Base-by-base conservation (phyloP, 2,329 filamentous ascomycete genomes). In the Lithohypha guttulata region DNA sequence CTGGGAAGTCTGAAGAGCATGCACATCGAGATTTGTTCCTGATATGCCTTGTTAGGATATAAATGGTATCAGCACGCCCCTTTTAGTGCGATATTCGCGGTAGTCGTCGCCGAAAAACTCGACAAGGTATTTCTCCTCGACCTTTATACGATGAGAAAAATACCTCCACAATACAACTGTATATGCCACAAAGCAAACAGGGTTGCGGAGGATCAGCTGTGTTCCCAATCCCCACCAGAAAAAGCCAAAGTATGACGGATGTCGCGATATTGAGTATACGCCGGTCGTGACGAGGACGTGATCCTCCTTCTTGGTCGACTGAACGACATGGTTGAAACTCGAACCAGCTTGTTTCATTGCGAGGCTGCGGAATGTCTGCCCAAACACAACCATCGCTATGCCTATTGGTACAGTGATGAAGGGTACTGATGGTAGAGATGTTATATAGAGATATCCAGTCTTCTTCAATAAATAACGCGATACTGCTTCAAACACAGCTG, bases 201-300 rank as follows among this genome's bases (percentile, higher is more conserved):
- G 62, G 61, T 98, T 98, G 13, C 89, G 89, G 47, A 95, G 69
- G 39, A 93, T 76, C 29, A 96, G 56, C 67, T 98, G 91, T 9
- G 87, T 94, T 4, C 91, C 91, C n/a, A 96, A 55, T 0, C 84
- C 85, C 89, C 89, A 98, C 78, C 86, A 96, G 62, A 94, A 98
- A 66, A 95, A 98, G 3, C 89, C 91, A 65, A 96, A 95, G 62
- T 98, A 98, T 43, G 81, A 82, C 9, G 91, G 91, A 60, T 98
- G 91, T 17, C 91, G 69, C 37, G 93, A 65, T 30, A 72, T 59
- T 6, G 66, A 65, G 59, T 96, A 98, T 22, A 96, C 65, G 1
- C 91, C 91, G 19, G 67, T 68, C 0, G 81, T 93, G 2, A 98
- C 83, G n/a, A 98, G 71, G 32, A 69, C 68, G 59, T 98, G 91